Conservation (phyloP, 2,329 filamentous ascomycete species). For the Ceratocystis destructans region DNA sequence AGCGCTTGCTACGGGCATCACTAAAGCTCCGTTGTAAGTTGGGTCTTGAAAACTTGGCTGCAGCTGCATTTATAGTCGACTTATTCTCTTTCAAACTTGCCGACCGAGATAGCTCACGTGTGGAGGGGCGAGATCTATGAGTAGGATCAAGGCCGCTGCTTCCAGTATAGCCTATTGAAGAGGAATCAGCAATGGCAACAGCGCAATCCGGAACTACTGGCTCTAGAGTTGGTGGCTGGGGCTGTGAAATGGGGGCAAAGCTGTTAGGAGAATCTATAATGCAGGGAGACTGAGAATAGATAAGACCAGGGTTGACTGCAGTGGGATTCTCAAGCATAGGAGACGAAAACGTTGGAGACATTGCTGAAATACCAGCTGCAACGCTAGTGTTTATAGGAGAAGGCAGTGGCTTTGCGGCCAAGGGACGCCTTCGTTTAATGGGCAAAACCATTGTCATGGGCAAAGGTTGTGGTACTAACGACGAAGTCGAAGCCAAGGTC, state of each 20-base stretch:
- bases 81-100: conserved; percentile 33
- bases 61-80: conserved; percentile 34
- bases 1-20: conserved; percentile 38
- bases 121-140: not conserved
- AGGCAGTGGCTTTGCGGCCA: conserved; percentile 16
- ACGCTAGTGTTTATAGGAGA: not conserved
- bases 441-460: conserved; percentile 8
- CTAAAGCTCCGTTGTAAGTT: conserved; percentile 42
- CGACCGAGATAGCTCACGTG: conserved; percentile 29
- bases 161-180: conserved; percentile 10
- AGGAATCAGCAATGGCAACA: conserved; percentile 10
- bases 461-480: conserved; percentile 16
- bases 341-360: conserved; percentile 31
- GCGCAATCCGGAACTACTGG: not conserved
- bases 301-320: conserved; percentile 46
- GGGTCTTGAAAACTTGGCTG: conserved; percentile 32
- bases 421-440: not conserved
- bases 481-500: conserved; percentile 1
- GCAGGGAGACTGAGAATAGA: conserved; percentile 40
- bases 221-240: not conserved
- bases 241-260: not conserved
- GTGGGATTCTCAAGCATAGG: conserved; percentile 21
- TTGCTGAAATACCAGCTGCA: conserved; percentile 22
- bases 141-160: too few relatives aligned
- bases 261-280: conserved; percentile 27